Evolutionary conservation across 768 basidiomycete species (phyloP).

Genomic region (Lactarius evosmus): DNA sequence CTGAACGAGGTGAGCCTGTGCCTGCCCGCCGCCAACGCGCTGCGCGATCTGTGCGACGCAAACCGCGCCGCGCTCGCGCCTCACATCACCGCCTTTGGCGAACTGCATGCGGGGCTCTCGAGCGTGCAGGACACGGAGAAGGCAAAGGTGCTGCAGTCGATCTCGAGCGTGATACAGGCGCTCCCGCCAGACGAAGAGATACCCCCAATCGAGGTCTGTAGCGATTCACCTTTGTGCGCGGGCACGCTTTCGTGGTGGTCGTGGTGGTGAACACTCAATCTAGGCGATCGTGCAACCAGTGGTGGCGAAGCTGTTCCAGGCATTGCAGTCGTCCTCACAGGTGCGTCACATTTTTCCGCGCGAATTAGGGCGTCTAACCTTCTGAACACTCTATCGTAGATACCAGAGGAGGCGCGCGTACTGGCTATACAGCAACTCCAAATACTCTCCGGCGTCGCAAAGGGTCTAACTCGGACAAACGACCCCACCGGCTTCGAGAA

Average conservation of each 20-base stretch:
- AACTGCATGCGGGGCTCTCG: slow-evolving; percentile 72
- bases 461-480: slow-evolving; percentile 75
- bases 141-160: slow-evolving; percentile 86
- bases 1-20: slow-evolving; percentile 62
- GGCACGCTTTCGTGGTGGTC: not conserved
- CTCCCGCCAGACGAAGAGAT: slow-evolving; percentile 76
- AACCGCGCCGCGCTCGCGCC: slow-evolving; percentile 81
- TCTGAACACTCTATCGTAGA: too few species aligned
- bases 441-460: slow-evolving; percentile 79
- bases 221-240: not conserved
- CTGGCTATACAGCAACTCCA: slow-evolving; percentile 71
- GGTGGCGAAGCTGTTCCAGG: slow-evolving; percentile 61
- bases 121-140: slow-evolving; percentile 84
- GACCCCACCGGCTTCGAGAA: slow-evolving; percentile 65
- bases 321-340: slow-evolving; percentile 50
- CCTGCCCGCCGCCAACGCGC: slow-evolving; percentile 72
- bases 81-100: slow-evolving; percentile 81
- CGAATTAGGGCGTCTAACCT: not conserved
- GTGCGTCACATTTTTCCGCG: slow-evolving; percentile 38
- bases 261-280: not conserved
- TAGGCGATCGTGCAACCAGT: slow-evolving; percentile 78
- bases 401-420: slow-evolving; percentile 67
- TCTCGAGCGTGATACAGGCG: slow-evolving; percentile 91
- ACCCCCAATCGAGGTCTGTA: slow-evolving; percentile 64
- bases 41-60: slow-evolving; percentile 86